Base-by-base conservation (phyloP, 2,329 filamentous ascomycete genomes). In the Bipolaris victoriae region DNA sequence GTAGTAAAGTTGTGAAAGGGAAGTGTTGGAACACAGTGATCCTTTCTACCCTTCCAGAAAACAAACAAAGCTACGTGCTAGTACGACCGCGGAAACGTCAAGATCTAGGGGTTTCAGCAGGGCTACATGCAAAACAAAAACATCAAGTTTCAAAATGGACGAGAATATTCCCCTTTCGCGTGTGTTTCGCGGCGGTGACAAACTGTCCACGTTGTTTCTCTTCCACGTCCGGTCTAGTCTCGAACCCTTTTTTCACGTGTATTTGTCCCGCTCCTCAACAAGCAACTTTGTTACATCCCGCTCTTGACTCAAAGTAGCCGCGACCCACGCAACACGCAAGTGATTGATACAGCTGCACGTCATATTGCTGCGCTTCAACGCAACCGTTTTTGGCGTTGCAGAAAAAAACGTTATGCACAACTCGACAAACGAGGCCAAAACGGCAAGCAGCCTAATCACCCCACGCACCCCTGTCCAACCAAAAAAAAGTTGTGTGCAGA, bases 181-280 rank as follows among this genome's bases (percentile, higher is more conserved):
- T 47, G 20, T n/a, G 24, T 49, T 52, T 58, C 7, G 55, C 61
- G 33, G 58, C 64, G 64, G 63, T 62, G 24, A 31, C 43, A 45
- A 63, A 52, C 24, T 57, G 55, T 57, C 50, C 55, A 57, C 49
- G 50, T 55, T 61, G 58, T 51, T 43, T 26, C 22, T 35, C 13
- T 15, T 13, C 39, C 29, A 16, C 7, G 13, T 15, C 3, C 3
- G 49, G 49, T 58, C 36, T 50, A 50, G 41, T 40, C 33, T 20
- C 41, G 49, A 24, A 10, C 39, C 20, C 47, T 46, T 52, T 47
- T 52, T 46, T 35, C 51, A 35, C 24, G 29, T 39, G 47, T 39
- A 26, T 48, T 48, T 26, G n/a, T 29, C 26, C 26, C 26, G 3
- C 26, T 24, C 43, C 43, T 5, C 43, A 45, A 45, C 43, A 31